Evolutionary conservation across 805 yeast species (phyloP), one percentile per base, ranked within the genome.

Genomic region (Diddensiella caesifluorescens): DNA sequence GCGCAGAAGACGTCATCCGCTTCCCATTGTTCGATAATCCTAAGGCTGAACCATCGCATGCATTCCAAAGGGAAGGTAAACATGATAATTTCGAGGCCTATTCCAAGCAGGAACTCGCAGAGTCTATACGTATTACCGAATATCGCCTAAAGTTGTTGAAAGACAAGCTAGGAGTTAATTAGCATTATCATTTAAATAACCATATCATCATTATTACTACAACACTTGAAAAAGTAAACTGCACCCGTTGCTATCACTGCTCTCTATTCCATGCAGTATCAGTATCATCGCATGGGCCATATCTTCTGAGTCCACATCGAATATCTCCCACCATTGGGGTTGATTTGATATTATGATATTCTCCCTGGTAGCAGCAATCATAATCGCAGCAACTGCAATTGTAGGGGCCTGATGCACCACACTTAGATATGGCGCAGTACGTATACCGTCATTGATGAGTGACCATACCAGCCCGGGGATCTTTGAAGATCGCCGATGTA

Each of bases 91-190:
- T 30, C 21, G 47, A 50, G 31, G 41, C 48, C 21, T 62, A 63
- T 47, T 55, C 59, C 13, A 53, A 61, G 30, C 76, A 73, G 52
- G 77, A 74, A 41, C 46, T 75, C 16, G 57, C 61, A 32, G 79
- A 75, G 49, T 65, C 73, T 35, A 65, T 76, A 15, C 58, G 57
- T 34, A 56, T 74, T 30, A 65, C 77, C 29, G 73, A 72, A 50
- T 41, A 55, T 44, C 61, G 74, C 40, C 52, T 75, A 33, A 64
- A 65, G 21, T 60, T 60, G 13, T 51, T 72, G 36, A 56, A 52
- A 40, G 43, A 51, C 36, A 41, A 34, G 31, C 35, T 51, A n/a
- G 35, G 36, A 9, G 20, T 44, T 12, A 18, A 16, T 27, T 41
- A 23, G 10, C 12, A 25, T 9, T 9, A 12, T 10, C 6, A n/a